Evolutionary conservation across 1,139 yeast genomes (phyloP).

Genomic region (Debaryomycetaceae sp.): DNA sequence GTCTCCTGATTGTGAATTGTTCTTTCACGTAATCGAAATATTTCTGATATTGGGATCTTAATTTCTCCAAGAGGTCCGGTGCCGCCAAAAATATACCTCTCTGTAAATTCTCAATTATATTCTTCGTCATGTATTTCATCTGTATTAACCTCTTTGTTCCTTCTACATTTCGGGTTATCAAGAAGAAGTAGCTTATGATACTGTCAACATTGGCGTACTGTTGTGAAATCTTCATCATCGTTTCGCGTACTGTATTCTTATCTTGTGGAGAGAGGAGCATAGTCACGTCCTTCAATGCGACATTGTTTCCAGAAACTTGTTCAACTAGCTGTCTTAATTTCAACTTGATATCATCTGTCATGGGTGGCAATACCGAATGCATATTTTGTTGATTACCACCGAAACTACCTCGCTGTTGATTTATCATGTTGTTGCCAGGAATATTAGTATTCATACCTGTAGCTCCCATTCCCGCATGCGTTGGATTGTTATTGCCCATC

Average conservation of each 20-base stretch:
- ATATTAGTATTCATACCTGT: neutral
- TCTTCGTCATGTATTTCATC: slow-evolving; percentile 74
- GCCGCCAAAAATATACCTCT: slow-evolving; percentile 62
- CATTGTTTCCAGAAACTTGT: slow-evolving; percentile 66
- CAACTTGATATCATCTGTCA: slow-evolving; percentile 43
- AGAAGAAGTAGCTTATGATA: slow-evolving; percentile 72
- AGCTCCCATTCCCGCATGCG: slow-evolving; percentile 1
- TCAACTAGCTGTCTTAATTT: slow-evolving; percentile 61
- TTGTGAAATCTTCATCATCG: slow-evolving; percentile 56
- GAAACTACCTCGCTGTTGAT: neutral
- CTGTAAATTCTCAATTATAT: slow-evolving; percentile 65
- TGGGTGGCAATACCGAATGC: slow-evolving; percentile 30
- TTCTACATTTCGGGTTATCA: slow-evolving; percentile 67
- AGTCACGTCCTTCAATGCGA: slow-evolving; percentile 65
- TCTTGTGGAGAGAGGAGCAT: slow-evolving; percentile 58
- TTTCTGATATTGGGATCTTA: slow-evolving; percentile 68
- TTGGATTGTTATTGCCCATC: slow-evolving; percentile 10
- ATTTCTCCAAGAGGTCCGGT: slow-evolving; percentile 66
- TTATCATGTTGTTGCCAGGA: neutral
- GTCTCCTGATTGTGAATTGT: slow-evolving; percentile 36
- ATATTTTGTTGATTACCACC: slow-evolving; percentile 5
- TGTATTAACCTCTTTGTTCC: slow-evolving; percentile 76
- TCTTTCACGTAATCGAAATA: slow-evolving; percentile 70
- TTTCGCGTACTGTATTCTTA: slow-evolving; percentile 58
- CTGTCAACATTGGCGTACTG: slow-evolving; percentile 70